Evolutionary conservation across 2,329 filamentous ascomycete genomes (phyloP).

Genomic region (Aspergillus hortae): DNA sequence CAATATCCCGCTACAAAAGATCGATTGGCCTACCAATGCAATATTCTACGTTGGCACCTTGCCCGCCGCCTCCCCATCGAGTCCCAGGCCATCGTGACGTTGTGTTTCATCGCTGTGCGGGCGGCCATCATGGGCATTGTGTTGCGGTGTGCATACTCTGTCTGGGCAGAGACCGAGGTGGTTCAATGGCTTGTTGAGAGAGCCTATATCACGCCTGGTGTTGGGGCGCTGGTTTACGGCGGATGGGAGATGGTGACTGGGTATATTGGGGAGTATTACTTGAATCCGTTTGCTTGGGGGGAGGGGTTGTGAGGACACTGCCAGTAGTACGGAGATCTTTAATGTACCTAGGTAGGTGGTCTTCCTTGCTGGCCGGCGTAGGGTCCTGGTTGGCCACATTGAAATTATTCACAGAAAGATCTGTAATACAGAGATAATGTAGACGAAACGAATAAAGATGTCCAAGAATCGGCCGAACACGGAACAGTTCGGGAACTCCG

Average conservation of each 20-base stretch:
- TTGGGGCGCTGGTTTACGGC: background rate
- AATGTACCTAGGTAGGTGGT: too few species aligned
- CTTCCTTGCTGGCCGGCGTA: too few species aligned
- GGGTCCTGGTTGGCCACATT: too few species aligned
- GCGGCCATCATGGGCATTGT: background rate
- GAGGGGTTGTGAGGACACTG: background rate
- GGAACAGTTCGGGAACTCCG: too few species aligned
- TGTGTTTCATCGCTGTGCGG: background rate
- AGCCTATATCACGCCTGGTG: background rate
- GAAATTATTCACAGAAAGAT: too few species aligned
- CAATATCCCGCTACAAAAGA: background rate
- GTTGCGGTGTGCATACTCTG: background rate
- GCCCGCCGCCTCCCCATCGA: background rate
- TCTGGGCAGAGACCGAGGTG: background rate
- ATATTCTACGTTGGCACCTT: background rate
- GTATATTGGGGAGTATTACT: background rate
- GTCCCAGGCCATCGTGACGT: background rate
- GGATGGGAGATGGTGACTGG: background rate
- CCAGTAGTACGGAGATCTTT: too few species aligned
- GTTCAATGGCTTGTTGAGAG: background rate
- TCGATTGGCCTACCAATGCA: background rate
- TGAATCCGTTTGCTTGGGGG: conserved; percentile 1
- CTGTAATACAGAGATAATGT: too few species aligned
- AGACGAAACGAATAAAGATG: too few species aligned
- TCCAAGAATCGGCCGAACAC: too few species aligned